Evolutionary conservation across 371 early-diverging fungal genomes (phyloP).

Genomic region (Apophysomyces trapeziformis): DNA sequence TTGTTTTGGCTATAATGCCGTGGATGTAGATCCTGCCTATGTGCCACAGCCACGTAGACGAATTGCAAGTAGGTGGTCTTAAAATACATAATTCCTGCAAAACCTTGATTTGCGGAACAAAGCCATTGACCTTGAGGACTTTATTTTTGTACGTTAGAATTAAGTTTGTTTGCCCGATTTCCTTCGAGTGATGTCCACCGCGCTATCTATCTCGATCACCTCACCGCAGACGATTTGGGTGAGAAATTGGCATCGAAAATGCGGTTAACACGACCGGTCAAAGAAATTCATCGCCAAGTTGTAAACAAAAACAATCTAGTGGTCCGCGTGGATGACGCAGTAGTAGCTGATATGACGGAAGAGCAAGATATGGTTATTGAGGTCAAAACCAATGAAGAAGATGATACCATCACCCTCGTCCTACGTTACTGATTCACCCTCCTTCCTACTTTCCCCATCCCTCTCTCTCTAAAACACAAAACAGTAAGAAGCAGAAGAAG

Average conservation of each 20-base stretch:
- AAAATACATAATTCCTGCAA: not conserved
- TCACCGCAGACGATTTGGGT: slow-evolving; percentile 45
- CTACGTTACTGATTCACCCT: slow-evolving; percentile 40
- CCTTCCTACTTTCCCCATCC: not conserved
- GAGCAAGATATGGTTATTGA: slow-evolving; percentile 61
- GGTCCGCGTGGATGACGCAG: slow-evolving; percentile 55
- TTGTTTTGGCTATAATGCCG: not conserved
- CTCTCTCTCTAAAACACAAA: not conserved
- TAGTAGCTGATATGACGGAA: slow-evolving; percentile 55
- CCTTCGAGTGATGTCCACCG: slow-evolving; percentile 46
- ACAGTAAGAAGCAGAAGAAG: too few relatives aligned
- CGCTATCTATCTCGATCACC: slow-evolving; percentile 59
- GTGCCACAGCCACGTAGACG: slow-evolving; percentile 22
- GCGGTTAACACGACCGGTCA: slow-evolving; percentile 38
- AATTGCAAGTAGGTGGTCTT: slow-evolving; percentile 5
- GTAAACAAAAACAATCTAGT: slow-evolving; percentile 30
- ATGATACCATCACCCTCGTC: slow-evolving; percentile 47
- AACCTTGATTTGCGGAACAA: too few relatives aligned
- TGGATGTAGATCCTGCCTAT: slow-evolving; percentile 45
- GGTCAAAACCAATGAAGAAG: slow-evolving; percentile 37
- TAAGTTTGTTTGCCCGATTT: slow-evolving; percentile 57
- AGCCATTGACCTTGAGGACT: not conserved
- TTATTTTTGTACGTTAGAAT: slow-evolving; percentile 27
- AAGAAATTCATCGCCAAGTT: slow-evolving; percentile 42
- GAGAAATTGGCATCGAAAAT: slow-evolving; percentile 39